Base-by-base conservation (phyloP, 805 yeast species). In the Jamesozyma lodderae region DNA sequence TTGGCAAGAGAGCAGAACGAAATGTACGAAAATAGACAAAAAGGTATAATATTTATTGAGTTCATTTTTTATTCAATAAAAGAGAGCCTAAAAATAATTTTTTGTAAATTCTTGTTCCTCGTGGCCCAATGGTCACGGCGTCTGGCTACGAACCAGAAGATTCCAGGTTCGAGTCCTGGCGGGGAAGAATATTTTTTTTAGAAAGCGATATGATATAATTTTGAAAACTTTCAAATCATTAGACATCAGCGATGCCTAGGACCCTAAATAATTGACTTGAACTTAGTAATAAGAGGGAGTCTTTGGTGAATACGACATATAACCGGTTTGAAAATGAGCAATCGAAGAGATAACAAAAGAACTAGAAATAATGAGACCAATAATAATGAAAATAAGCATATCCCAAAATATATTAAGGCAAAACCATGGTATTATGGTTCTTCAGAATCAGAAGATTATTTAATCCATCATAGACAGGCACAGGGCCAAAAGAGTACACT, bases 71-170 rank as follows among this genome's bases (percentile, higher is more conserved):
- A n/a, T n/a, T n/a, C n/a, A n/a, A n/a, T n/a, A n/a, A n/a, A n/a
- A n/a, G n/a, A n/a, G n/a, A n/a, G n/a, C n/a, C n/a, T n/a, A n/a
- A n/a, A n/a, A n/a, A n/a, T n/a, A n/a, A n/a, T n/a, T n/a, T n/a
- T n/a, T n/a, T n/a, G n/a, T n/a, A 27, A 27, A 27, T 9, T 63
- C 51, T 66, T 65, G 69, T 73, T 73, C 79, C 78, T 73, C 78
- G 75, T 73, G 79, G 79, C 79, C 79, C 77, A 73, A 73, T 73
- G 79, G 79, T 73, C 76, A 73, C 73, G 79, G 79, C 78, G 78
- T 73, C 77, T 72, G 79, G 77, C 78, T 73, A 73, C 78, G 78
- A 62, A 63, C 68, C 68, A 61, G 66, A 58, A 63, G 68, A 63
- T 64, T 67, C 70, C 71, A 67, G 72, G 72, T 67, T 67, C 72